Percentiles rank a stretch among this genome's conserved stretches.
phyloP scores from a whole-genome alignment of 2,329 filamentous ascomycete genomes.

The Alternaria incomplexa region DNA sequence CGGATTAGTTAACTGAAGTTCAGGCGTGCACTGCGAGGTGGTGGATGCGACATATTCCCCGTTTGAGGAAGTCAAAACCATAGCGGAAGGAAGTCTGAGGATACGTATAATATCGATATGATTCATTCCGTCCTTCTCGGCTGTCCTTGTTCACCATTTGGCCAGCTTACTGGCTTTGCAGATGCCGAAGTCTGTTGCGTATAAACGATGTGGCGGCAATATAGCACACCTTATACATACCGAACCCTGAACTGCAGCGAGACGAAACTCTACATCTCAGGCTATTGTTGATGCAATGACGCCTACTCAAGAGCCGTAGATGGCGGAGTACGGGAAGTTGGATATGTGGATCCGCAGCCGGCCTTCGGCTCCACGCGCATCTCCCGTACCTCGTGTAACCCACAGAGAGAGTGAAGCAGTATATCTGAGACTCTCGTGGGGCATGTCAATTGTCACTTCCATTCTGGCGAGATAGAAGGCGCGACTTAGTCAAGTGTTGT shows the following conservation, averaged over 20 bases:
- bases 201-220: not conserved
- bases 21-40: not conserved
- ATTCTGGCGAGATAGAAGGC: not conserved
- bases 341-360: constrained; percentile 16
- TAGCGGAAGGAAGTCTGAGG: not conserved
- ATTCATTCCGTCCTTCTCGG: not conserved
- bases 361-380: constrained; percentile 31
- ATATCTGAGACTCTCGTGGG: not conserved
- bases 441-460: not conserved
- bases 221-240: not conserved
- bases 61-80: not conserved
- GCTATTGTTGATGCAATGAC: not conserved
- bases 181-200: not conserved
- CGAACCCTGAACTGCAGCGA: not conserved
- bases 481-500: not conserved
- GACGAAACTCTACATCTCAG: not conserved
- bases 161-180: not conserved
- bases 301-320: constrained; percentile 9
- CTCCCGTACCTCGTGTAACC: constrained; percentile 21
- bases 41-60: not conserved
- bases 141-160: not conserved
- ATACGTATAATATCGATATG: not conserved
- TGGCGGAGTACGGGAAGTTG: constrained; percentile 18
- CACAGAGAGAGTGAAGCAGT: not conserved
- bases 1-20: not conserved